These are phyloP conservation scores for Tetrapisispora phaffii DNA, from an alignment of 805 yeast species.

Conservation along the genomic window DNA sequence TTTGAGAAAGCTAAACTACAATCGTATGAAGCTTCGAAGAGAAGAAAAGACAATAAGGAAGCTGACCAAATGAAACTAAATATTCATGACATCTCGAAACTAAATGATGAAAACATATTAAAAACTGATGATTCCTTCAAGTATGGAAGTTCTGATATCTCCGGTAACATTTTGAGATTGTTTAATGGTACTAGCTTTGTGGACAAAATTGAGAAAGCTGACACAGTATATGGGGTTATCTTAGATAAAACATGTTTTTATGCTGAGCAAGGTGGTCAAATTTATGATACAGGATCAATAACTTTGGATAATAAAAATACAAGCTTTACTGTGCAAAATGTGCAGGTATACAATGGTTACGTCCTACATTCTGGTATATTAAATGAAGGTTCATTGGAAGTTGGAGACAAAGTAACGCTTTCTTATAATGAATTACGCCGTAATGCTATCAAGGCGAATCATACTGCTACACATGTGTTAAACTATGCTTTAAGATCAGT, in stretches of 20 bases:
- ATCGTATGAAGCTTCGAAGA: slow-evolving; percentile 91
- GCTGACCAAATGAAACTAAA: slow-evolving; percentile 65
- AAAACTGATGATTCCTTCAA: slow-evolving; percentile 82
- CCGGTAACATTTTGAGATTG: slow-evolving; percentile 61
- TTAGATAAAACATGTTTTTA: slow-evolving; percentile 89
- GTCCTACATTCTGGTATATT: slow-evolving; percentile 88
- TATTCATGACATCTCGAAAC: slow-evolving; percentile 75
- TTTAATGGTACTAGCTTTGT: slow-evolving; percentile 58
- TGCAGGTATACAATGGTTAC: slow-evolving; percentile 87
- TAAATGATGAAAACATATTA: slow-evolving; percentile 51
- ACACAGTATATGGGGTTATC: slow-evolving; percentile 63
- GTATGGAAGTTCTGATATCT: slow-evolving; percentile 60
- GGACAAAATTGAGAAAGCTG: slow-evolving; percentile 34
- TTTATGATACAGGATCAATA: slow-evolving; percentile 85
- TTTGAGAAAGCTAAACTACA: slow-evolving; percentile 84
- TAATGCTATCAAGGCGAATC: slow-evolving; percentile 93
- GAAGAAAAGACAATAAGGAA: slow-evolving; percentile 54
- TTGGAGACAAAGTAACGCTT: slow-evolving; percentile 66
- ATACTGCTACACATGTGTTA: slow-evolving; percentile 93
- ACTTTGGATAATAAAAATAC: slow-evolving; percentile 68
- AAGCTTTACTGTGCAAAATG: slow-evolving; percentile 85
- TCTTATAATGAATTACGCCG: slow-evolving; percentile 88
- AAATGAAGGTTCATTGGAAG: slow-evolving; percentile 61
- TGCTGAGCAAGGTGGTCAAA: slow-evolving; percentile 99
- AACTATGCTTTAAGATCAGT: slow-evolving; percentile 81